Conservation (phyloP, 495 filamentous ascomycete species). For the Aspergillus nidulans region DNA sequence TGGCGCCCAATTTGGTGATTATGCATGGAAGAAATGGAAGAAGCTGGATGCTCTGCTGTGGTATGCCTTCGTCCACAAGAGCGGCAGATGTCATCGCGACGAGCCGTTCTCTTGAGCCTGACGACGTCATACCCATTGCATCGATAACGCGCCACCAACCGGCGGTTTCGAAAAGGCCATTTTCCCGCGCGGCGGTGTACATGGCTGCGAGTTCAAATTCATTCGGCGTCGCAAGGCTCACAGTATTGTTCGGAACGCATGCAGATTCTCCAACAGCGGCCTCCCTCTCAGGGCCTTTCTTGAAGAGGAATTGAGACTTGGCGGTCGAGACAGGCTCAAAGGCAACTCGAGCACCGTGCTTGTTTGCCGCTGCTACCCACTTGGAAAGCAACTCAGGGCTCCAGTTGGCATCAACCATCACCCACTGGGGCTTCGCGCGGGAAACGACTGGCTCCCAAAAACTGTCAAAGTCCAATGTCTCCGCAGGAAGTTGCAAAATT, state of each 20-base stretch:
- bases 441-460: constrained; percentile 58
- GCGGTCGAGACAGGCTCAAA: constrained; percentile 88
- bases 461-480: constrained; percentile 38
- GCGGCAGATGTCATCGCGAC: constrained; percentile 51
- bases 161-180: constrained; percentile 59
- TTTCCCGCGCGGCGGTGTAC: constrained; percentile 57
- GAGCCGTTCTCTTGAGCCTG: constrained; percentile 61
- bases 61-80: constrained; percentile 74
- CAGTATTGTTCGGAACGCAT: constrained; percentile 55
- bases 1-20: constrained; percentile 74
- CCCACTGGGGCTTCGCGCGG: constrained; percentile 59
- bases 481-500: constrained; percentile 61
- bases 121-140: constrained; percentile 54
- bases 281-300: constrained; percentile 17
- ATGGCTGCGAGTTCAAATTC: constrained; percentile 73
- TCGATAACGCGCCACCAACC: constrained; percentile 78
- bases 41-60: constrained; percentile 79
- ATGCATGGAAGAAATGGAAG: constrained; percentile 82
- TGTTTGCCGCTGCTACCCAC: constrained; percentile 58
- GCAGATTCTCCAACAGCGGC: constrained; percentile 28
- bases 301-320: constrained; percentile 71
- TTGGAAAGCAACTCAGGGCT: constrained; percentile 51
- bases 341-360: constrained; percentile 53
- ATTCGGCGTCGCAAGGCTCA: constrained; percentile 80
- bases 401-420: constrained; percentile 86